Evolutionary conservation across 2,329 filamentous ascomycete species (phyloP).

Genomic region (Diplocarpon mali): DNA sequence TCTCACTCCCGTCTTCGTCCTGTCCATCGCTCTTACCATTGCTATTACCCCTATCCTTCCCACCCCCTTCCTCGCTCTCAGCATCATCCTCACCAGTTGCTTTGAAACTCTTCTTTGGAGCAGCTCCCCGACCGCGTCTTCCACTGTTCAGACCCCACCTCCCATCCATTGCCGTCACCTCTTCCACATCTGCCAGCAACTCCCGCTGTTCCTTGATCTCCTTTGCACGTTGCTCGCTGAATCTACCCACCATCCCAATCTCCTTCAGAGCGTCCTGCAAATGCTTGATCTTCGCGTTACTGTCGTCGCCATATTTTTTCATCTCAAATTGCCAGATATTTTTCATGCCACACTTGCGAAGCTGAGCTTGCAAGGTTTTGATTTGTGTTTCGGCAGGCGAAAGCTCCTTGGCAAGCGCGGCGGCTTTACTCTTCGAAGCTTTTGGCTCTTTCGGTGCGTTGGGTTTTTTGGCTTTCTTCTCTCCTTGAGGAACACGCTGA

Average conservation of each 20-base stretch:
- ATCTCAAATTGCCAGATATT: conserved; percentile 88
- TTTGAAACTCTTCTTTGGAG: conserved; percentile 31
- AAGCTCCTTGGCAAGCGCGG: conserved; percentile 29
- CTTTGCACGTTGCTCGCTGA: conserved; percentile 70
- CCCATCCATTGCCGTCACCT: conserved; percentile 69
- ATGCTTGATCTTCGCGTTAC: conserved; percentile 71
- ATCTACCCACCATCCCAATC: conserved; percentile 79
- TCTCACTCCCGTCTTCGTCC: conserved; percentile 1
- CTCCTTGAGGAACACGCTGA: conserved; percentile 34
- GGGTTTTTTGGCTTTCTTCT: conserved; percentile 20
- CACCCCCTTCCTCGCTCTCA: conserved; percentile 9
- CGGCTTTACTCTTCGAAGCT: conserved; percentile 31
- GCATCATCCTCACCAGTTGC: conserved; percentile 17
- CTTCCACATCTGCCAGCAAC: conserved; percentile 71
- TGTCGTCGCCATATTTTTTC: conserved; percentile 58
- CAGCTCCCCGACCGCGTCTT: conserved; percentile 24
- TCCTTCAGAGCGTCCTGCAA: conserved; percentile 70
- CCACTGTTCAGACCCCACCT: conserved; percentile 53
- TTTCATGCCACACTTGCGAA: conserved; percentile 81
- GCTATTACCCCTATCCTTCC: conserved; percentile 24
- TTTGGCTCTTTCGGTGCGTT: conserved; percentile 12
- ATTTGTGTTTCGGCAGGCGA: conserved; percentile 66
- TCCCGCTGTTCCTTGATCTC: conserved; percentile 84
- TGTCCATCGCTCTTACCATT: conserved; percentile 1
- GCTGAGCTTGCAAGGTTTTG: conserved; percentile 76